Evolutionary conservation across 2,329 filamentous ascomycete species (phyloP), one percentile per base, ranked within the genome.

Genomic region (Xylariaceae sp.): DNA sequence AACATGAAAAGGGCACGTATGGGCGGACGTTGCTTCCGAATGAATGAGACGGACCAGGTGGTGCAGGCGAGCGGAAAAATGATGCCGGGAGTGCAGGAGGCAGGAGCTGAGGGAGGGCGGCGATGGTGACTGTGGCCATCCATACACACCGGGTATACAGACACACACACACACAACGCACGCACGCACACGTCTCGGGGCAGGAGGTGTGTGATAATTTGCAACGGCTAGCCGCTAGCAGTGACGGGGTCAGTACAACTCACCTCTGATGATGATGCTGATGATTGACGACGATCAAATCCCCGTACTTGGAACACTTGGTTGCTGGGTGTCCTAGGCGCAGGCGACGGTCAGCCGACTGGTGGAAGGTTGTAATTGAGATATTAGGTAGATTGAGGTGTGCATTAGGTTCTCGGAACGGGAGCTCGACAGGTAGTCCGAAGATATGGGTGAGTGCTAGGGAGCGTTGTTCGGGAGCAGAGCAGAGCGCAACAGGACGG

Each of bases 281-380:
- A 55, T 48, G 47, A 41, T 18, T 44, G 52, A 34, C 51, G 47
- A 50, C 49, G 47, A 35, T 51, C 37, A 59, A 17, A 51, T 44
- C 15, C 53, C 55, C 8, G 55, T 63, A 50, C 30, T 48, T 47
- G 41, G 51, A 30, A 54, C 23, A 45, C 51, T 49, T 50, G 53
- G 30, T 57, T 37, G 53, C 51, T 53, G n/a, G 51, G 54, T 39
- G 39, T 59, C 56, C 59, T 61, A 15, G 30, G 37, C 47, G 49
- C 56, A 53, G 54, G 57, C 55, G 52, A 49, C 45, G 52, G 57
- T 63, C 61, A 63, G 61, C 52, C 48, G 39, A 56, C 50, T 37
- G 54, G 48, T 47, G 9, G 50, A 15, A 50, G 39, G 37, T 45
- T 55, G 45, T 39, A 30, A 23, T 51, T 23, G 37, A 41, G 3